A percentile compares a stretch with the other conserved stretches of the same genome.
Conservation (phyloP, 306 rosid genomes). For the Fragaria ananassa region DNA sequence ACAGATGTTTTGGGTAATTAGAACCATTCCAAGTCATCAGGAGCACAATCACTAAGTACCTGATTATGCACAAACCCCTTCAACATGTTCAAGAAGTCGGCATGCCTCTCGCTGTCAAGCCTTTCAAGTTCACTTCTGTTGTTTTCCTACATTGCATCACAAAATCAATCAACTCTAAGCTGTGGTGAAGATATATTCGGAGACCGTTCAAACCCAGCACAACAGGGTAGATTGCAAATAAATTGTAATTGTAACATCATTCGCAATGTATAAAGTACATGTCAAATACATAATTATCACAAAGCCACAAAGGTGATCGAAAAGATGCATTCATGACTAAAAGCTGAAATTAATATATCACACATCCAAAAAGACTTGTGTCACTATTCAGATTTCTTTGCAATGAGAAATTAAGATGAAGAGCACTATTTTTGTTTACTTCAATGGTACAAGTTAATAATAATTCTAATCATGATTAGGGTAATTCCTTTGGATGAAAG, state of each 20-base stretch:
- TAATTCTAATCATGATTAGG: not conserved
- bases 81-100: conserved; percentile 82
- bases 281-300: not conserved
- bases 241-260: not conserved
- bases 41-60: conserved; percentile 42
- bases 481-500: not conserved
- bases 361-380: too few relatives aligned
- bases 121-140: conserved; percentile 89
- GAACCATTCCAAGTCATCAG: not conserved
- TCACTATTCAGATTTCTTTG: not conserved
- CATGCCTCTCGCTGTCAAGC: conserved; percentile 69
- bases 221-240: not conserved
- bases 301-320: not conserved
- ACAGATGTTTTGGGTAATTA: not conserved
- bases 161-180: conserved; percentile 13
- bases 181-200: not conserved
- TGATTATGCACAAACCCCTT: conserved; percentile 86
- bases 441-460: not conserved
- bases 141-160: conserved; percentile 65
- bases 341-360: not conserved
- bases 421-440: not conserved
- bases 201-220: not conserved
- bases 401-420: not conserved
- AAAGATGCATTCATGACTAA: not conserved
- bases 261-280: not conserved